Base-by-base conservation (phyloP, 768 basidiomycete genomes). In the Amanita thiersii region DNA sequence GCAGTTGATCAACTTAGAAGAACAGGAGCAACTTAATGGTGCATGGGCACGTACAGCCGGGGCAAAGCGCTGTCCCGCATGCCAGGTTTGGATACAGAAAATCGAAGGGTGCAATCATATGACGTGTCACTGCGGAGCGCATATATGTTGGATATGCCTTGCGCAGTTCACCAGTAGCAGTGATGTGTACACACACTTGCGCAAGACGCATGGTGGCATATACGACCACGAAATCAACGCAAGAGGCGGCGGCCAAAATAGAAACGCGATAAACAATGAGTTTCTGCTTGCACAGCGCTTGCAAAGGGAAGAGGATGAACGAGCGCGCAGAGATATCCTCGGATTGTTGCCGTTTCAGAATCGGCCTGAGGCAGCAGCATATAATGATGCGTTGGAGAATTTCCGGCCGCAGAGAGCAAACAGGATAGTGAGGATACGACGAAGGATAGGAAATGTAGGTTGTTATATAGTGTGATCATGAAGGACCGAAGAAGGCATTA, bases 81-180 rank as follows among this genome's bases (percentile, higher is more conserved):
- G 75, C 49, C 48, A 47, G 0, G 56, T 65, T 3, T 62, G 58
- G 52, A 69, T 77, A 32, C 62, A 73, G 52, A 77, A 75, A 53
- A 63, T 47, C 4, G 70, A 61, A 14, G 77, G 75, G 0, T 79
- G 77, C 56, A 75, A 77, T 50, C 75, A 79, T 52, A 69, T 77
- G 59, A 47, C 53, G 1, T 79, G 77, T 51, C 57, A 44, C 40
- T 77, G 75, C 48, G 67, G 68, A 2, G 61, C 64, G 8, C 75
- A 79, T 50, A 65, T 75, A 14, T 76, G 73, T 44, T 77, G 75
- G 79, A 56, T 57, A 6, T 81, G 79, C 43, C 56, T 75, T 59
- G 56, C 55, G 7, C 37, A 59, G 3, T 79, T 77, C 37, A 19
- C 30, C 11, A 20, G 18, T 8, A n/a, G 21, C 23, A 2, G 11